Base-by-base conservation (phyloP, 2,329 filamentous ascomycete species). In the Colletotrichum horii region DNA sequence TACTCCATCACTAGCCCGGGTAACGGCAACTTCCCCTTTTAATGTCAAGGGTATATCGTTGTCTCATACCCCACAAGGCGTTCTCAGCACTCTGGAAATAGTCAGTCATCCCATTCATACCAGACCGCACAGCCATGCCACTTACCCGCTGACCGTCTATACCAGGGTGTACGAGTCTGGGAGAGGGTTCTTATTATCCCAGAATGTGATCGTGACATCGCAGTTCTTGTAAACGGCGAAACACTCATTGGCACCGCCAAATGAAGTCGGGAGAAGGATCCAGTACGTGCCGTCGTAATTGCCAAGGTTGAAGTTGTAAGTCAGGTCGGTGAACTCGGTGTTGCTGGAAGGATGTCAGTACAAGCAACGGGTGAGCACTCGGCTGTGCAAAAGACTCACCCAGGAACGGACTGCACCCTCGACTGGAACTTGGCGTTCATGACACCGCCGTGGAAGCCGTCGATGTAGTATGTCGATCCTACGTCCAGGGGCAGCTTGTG, bases 291-390 rank as follows among this genome's bases (percentile, higher is more conserved):
- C 24, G 15, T 61, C 55, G 19, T 61, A 70, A 26, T 24, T 24
- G 26, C 66, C 55, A 22, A 70, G 55, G 55, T 70, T 70, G 66
- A 61, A 70, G 22, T 70, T 70, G 55, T 70, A 70, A 19, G 66
- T 70, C 22, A 70, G 6, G 26, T 61, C 52, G 66, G 28, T 22
- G 8, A 58, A 58, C 16, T 58, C 55, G 3, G 22, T 16, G 55
- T 58, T 58, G 55, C 55, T 58, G 3, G 43, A 28, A 30, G 9
- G 6, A 6, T 28, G 12, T 52, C n/a, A 52, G 12, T 52, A 52
- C n/a, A 19, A 16, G 26, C 43, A 52, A 14, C 6, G 5, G 19
- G 1, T 1, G 15, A 58, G 55, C 22, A 14, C 24, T 11, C 55
- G 55, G 26, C 14, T 30, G 55, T 15, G 26, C 55, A 58, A 26